Conservation (phyloP, 75 land plant genomes). For the Azolla pinnata region DNA sequence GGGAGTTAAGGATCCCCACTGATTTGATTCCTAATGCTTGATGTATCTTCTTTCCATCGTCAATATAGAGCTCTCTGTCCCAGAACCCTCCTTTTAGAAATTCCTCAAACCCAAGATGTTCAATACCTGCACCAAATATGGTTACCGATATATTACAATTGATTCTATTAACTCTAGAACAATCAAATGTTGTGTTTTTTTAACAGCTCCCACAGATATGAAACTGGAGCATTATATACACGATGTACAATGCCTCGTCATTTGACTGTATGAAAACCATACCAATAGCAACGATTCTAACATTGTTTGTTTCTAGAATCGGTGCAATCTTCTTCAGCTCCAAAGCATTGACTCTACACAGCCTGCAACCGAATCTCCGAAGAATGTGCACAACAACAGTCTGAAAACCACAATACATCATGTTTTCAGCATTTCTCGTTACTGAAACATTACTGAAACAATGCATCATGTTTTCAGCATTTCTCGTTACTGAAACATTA, state of each 20-base stretch:
- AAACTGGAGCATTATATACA: too few species aligned
- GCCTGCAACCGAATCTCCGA: slow-evolving; percentile 23
- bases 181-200: too few species aligned
- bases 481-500: not conserved
- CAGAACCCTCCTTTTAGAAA: slow-evolving; percentile 15
- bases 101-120: slow-evolving; percentile 24
- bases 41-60: slow-evolving; percentile 25
- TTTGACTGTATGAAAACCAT: too few species aligned
- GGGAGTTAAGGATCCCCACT: slow-evolving; percentile 9
- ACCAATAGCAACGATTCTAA: slow-evolving; percentile 20
- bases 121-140: slow-evolving; percentile 20
- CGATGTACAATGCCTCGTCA: too few species aligned
- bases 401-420: slow-evolving; percentile 1
- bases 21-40: slow-evolving; percentile 12
- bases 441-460: not conserved
- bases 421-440: not conserved
- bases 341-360: slow-evolving; percentile 17
- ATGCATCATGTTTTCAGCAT: not conserved
- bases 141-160: too few species aligned
- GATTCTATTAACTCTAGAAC: too few species aligned
- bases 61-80: slow-evolving; percentile 27
- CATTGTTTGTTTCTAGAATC: slow-evolving; percentile 14
- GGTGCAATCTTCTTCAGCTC: slow-evolving; percentile 21
- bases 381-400: slow-evolving; percentile 21
- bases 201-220: too few species aligned